These are phyloP conservation scores for Medicago lupulina DNA, from an alignment of 306 rosid genomes.

Conservation along the genomic window DNA sequence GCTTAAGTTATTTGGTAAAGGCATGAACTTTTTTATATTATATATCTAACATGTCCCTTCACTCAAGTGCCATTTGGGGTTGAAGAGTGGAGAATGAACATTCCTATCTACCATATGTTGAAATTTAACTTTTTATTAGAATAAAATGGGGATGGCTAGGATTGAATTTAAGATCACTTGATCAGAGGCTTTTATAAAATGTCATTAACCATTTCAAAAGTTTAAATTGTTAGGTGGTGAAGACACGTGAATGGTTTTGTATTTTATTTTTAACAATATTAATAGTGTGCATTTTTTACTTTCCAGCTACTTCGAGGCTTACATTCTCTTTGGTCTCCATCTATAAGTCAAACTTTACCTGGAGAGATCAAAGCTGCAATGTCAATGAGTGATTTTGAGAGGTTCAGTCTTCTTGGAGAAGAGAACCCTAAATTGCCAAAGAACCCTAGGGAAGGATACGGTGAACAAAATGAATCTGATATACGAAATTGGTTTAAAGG, in stretches of 20 bases:
- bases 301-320: slow-evolving; percentile 82
- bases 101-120: neutral
- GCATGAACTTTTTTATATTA: neutral
- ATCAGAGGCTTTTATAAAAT: neutral
- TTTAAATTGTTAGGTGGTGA: slow-evolving; percentile 18
- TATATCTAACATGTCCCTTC: neutral
- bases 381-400: slow-evolving; percentile 81
- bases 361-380: slow-evolving; percentile 86
- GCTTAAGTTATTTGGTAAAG: slow-evolving; percentile 4
- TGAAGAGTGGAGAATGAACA: slow-evolving; percentile 6
- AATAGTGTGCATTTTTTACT: slow-evolving; percentile 42
- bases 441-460: slow-evolving; percentile 71
- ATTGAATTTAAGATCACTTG: slow-evolving; percentile 10
- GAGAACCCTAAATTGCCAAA: slow-evolving; percentile 76
- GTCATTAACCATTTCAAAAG: slow-evolving; percentile 17
- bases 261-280: slow-evolving; percentile 12
- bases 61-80: neutral
- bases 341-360: slow-evolving; percentile 73
- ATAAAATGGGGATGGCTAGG: neutral
- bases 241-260: slow-evolving; percentile 5
- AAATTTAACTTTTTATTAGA: neutral
- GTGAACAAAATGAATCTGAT: slow-evolving; percentile 73
- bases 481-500: slow-evolving; percentile 95
- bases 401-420: slow-evolving; percentile 89
- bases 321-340: slow-evolving; percentile 93